Percentiles rank a stretch among this genome's conserved stretches.
Conservation (phyloP, 108 stramenopile genomes). For the Skeletonema tropicum region DNA sequence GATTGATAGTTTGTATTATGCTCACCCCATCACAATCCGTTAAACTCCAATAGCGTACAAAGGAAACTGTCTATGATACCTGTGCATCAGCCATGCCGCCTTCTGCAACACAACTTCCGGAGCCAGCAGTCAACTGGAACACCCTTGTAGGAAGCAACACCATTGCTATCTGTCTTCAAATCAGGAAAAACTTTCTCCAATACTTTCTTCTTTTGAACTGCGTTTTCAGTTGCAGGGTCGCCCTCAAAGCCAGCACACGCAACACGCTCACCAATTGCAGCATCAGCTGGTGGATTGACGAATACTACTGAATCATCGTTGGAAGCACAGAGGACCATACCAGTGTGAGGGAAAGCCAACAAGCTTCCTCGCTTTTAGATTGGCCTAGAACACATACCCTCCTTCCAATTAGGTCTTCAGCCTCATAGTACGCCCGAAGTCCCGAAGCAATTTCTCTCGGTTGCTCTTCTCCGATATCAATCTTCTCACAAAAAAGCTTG, state of each 20-base stretch:
- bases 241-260: conserved; percentile 74
- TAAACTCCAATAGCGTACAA: no score
- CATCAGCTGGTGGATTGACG: conserved; percentile 81
- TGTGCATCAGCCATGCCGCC: conserved; percentile 20
- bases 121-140: conserved; percentile 49
- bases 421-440: conserved; percentile 72
- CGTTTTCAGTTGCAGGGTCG: conserved; percentile 81
- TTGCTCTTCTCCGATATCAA: conserved; percentile 89
- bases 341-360: conserved; percentile 84
- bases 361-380: conserved; percentile 74
- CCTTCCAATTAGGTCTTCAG: conserved; percentile 76
- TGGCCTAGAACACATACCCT: conserved; percentile 89
- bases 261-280: conserved; percentile 80
- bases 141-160: conserved; percentile 67
- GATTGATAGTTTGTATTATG: no score
- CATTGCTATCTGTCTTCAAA: conserved; percentile 52
- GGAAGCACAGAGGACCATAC: conserved; percentile 94
- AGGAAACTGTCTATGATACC: conserved; percentile 23
- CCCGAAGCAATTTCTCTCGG: conserved; percentile 90
- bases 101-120: conserved; percentile 42
- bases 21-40: no score
- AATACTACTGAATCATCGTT: conserved; percentile 83
- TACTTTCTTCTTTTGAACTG: conserved; percentile 91
- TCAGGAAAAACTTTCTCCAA: conserved; percentile 79
- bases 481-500: conserved; percentile 93